Conservation (phyloP, 108 stramenopile genomes). For the Discostella pseudostelligera region DNA sequence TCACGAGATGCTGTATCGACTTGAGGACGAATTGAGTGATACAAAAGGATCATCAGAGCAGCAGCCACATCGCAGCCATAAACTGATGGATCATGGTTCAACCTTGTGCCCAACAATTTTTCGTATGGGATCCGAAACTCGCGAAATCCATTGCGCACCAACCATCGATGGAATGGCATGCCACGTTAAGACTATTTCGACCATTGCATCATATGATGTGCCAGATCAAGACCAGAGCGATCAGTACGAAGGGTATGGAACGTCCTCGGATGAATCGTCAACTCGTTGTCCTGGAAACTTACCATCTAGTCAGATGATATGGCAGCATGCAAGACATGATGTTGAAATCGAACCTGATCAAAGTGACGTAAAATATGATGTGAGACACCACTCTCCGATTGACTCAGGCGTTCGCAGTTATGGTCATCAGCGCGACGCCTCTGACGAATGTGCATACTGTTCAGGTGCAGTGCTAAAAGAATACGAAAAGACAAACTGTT, state of each 20-base stretch:
- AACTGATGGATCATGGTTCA: background rate
- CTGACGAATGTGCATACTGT: no score
- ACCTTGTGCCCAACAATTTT: background rate
- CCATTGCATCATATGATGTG: background rate
- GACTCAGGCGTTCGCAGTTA: no score
- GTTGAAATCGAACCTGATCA: background rate
- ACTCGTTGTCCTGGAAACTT: slow-evolving; percentile 39
- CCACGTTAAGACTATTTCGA: background rate
- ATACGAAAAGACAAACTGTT: no score
- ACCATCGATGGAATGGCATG: background rate
- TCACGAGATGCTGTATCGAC: background rate
- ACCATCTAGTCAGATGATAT: slow-evolving; percentile 32
- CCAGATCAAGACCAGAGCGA: background rate
- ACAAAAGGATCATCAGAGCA: background rate
- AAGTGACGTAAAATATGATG: no score
- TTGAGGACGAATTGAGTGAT: no score
- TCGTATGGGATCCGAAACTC: background rate
- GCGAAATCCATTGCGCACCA: background rate
- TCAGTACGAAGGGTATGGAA: background rate
- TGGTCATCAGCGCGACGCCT: no score
- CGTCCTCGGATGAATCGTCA: slow-evolving; percentile 11
- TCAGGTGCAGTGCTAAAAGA: no score
- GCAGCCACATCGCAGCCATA: background rate
- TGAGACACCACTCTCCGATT: no score
- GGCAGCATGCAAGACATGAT: slow-evolving; percentile 13